Conservation (phyloP, 768 basidiomycete species). For the Piloderma croceum region DNA sequence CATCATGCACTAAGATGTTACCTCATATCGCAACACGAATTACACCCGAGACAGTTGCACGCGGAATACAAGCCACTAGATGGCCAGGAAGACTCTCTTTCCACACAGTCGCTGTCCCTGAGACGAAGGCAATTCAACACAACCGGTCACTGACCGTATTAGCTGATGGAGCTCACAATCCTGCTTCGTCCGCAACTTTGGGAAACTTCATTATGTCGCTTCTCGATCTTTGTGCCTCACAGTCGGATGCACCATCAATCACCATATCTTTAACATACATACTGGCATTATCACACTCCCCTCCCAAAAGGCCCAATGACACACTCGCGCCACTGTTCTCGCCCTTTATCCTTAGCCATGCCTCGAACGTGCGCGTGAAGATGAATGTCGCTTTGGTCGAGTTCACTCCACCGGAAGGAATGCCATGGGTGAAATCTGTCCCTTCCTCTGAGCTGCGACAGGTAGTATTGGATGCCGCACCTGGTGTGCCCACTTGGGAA, state of each 20-base stretch:
- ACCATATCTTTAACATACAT: constrained; percentile 57
- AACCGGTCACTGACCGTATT: constrained; percentile 41
- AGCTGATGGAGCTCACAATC: constrained; percentile 93
- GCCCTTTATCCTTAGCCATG: constrained; percentile 13
- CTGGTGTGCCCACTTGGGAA: constrained; percentile 44
- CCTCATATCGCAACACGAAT: constrained; percentile 30
- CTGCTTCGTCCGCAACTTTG: constrained; percentile 66
- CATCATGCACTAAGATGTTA: constrained; percentile 20
- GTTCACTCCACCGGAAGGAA: constrained; percentile 78
- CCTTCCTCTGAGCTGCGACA: constrained; percentile 43
- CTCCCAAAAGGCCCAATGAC: constrained; percentile 71
- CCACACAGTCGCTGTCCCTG: constrained; percentile 32
- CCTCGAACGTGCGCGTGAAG: constrained; percentile 16
- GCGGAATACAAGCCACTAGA: constrained; percentile 51
- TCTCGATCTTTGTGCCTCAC: too few species aligned
- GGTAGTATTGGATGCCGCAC: constrained; percentile 38
- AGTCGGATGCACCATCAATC: constrained; percentile 12
- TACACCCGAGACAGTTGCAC: constrained; percentile 41
- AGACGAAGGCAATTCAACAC: constrained; percentile 4
- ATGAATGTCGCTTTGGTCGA: constrained; percentile 47
- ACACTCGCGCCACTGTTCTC: constrained; percentile 66
- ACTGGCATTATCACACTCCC: constrained; percentile 79
- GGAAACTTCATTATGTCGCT: constrained; percentile 53
- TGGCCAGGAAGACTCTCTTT: constrained; percentile 90
- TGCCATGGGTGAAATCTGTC: constrained; percentile 88